These are phyloP conservation scores for Eremothecium sinecaudum DNA, from an alignment of 1,139 yeast genomes.

Conservation along the genomic window DNA sequence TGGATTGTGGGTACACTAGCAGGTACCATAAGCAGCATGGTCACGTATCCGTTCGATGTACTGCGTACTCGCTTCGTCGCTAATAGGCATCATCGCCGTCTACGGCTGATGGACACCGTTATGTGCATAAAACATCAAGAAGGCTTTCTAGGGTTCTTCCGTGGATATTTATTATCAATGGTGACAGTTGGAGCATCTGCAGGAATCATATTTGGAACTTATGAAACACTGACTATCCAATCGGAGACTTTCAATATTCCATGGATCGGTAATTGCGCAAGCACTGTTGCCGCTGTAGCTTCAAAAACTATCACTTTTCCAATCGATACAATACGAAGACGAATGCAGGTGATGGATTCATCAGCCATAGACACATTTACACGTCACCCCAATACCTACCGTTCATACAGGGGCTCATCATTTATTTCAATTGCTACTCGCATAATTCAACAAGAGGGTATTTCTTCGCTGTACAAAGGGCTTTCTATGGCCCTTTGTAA, in stretches of 20 bases:
- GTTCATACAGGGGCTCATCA: slow-evolving; percentile 14
- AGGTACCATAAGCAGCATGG: slow-evolving; percentile 61
- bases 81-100: slow-evolving; percentile 30
- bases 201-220: slow-evolving; percentile 61
- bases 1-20: slow-evolving; percentile 66
- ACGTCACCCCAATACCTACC: slow-evolving; percentile 19
- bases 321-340: slow-evolving; percentile 68
- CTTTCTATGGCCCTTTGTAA: slow-evolving; percentile 58
- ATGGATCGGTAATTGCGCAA: slow-evolving; percentile 55
- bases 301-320: slow-evolving; percentile 78
- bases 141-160: slow-evolving; percentile 50
- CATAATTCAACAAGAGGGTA: slow-evolving; percentile 49
- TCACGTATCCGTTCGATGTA: slow-evolving; percentile 83
- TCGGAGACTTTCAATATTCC: slow-evolving; percentile 16
- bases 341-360: slow-evolving; percentile 58
- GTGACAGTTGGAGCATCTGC: slow-evolving; percentile 56
- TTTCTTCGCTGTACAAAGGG: slow-evolving; percentile 65
- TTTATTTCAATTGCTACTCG: slow-evolving; percentile 28
- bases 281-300: slow-evolving; percentile 65
- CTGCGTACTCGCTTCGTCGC: slow-evolving; percentile 77
- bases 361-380: slow-evolving; percentile 21
- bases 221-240: slow-evolving; percentile 35
- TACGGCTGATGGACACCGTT: slow-evolving; percentile 30
- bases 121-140: slow-evolving; percentile 38
- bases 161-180: slow-evolving; percentile 57